These are phyloP conservation scores for Apiospora phragmitis DNA, from an alignment of 2,329 filamentous ascomycete species.

Conservation along the genomic window DNA sequence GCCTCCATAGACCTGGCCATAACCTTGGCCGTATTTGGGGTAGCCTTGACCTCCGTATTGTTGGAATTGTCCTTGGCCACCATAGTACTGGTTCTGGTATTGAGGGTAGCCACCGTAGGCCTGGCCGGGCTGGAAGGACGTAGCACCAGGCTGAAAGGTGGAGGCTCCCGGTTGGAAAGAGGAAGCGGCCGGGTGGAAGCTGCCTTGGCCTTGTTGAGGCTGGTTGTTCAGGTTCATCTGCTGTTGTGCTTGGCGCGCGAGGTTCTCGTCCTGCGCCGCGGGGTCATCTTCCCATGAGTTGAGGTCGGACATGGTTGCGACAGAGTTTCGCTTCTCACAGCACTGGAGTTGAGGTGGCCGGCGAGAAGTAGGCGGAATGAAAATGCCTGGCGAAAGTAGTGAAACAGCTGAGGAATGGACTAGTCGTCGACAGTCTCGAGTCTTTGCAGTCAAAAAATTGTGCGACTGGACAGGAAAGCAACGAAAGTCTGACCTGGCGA, in stretches of 20 bases:
- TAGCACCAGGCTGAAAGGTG: slow-evolving; percentile 62
- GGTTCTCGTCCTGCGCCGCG: slow-evolving; percentile 73
- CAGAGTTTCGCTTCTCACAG: neutral
- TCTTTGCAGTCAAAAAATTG: slow-evolving; percentile 6
- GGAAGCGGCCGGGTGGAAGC: slow-evolving; percentile 48
- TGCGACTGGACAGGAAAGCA: slow-evolving; percentile 2
- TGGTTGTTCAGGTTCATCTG: slow-evolving; percentile 62
- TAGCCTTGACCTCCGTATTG: slow-evolving; percentile 45
- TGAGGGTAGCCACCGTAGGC: slow-evolving; percentile 39
- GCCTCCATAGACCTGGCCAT: slow-evolving; percentile 45
- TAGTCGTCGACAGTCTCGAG: neutral
- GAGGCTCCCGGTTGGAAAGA: slow-evolving; percentile 66
- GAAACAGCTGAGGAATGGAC: neutral
- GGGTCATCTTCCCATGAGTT: slow-evolving; percentile 95
- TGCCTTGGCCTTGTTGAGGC: slow-evolving; percentile 41
- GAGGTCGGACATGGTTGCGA: slow-evolving; percentile 74
- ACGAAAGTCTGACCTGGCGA: neutral
- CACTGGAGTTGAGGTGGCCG: neutral
- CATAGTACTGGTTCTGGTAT: slow-evolving; percentile 26
- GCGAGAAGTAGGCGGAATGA: neutral
- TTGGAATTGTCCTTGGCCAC: slow-evolving; percentile 66
- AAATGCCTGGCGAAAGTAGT: neutral
- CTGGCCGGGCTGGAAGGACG: slow-evolving; percentile 66
- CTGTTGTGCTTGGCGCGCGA: slow-evolving; percentile 75
- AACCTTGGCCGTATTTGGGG: slow-evolving; percentile 51